Evolutionary conservation across 1,139 yeast species (phyloP).

Genomic region (Keqinozyma sinolaborantium): DNA sequence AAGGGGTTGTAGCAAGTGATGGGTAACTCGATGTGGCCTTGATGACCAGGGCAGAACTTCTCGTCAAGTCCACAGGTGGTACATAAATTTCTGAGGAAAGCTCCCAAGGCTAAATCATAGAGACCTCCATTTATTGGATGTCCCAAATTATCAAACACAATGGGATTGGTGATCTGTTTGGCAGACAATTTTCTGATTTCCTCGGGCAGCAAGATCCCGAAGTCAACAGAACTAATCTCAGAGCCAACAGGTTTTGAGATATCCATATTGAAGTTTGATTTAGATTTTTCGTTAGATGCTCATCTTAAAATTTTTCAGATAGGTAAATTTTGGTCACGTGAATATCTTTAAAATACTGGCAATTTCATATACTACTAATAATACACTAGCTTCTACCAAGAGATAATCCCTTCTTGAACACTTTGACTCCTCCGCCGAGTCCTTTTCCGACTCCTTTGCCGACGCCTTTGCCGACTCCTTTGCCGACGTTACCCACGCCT

Average conservation of each 20-base stretch:
- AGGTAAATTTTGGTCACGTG: background rate
- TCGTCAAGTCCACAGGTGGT: slow-evolving; percentile 96
- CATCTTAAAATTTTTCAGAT: slow-evolving; percentile 1
- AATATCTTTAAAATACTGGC: slow-evolving; percentile 1
- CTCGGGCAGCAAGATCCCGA: slow-evolving; percentile 75
- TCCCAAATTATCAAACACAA: slow-evolving; percentile 91
- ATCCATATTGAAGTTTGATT: slow-evolving; percentile 55
- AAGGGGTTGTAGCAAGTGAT: slow-evolving; percentile 93
- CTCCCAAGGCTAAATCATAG: slow-evolving; percentile 92
- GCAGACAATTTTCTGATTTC: slow-evolving; percentile 88
- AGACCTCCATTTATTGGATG: slow-evolving; percentile 94
- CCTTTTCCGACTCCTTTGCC: slow-evolving; percentile 46
- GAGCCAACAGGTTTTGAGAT: slow-evolving; percentile 95
- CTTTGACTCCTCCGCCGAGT: slow-evolving; percentile 41
- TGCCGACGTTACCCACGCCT: slow-evolving; percentile 42
- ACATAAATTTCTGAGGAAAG: slow-evolving; percentile 84
- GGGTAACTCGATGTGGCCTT: slow-evolving; percentile 96
- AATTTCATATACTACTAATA: background rate
- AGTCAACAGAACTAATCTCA: slow-evolving; percentile 88
- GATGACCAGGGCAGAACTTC: slow-evolving; percentile 95
- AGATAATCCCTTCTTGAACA: slow-evolving; percentile 35
- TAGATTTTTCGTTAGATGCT: slow-evolving; percentile 4
- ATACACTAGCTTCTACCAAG: slow-evolving; percentile 12
- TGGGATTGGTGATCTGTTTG: slow-evolving; percentile 92
- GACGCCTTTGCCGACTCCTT: slow-evolving; percentile 33